Conservation (phyloP, 148 eudicot genomes). For the Talinum fruticosum region DNA sequence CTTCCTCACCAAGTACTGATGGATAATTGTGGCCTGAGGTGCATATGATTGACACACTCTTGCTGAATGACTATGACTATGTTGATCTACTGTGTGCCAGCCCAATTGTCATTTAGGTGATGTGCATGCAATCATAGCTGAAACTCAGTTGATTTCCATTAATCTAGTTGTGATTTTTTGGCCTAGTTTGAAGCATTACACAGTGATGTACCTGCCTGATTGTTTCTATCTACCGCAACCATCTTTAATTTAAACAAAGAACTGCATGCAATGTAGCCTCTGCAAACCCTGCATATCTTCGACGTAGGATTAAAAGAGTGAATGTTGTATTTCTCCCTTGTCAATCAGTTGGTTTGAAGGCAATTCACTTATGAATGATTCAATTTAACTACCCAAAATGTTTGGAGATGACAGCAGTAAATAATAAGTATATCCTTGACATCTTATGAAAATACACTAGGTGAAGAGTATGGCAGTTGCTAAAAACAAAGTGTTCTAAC, state of each 20-base stretch:
- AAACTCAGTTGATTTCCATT: neutral
- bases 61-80: neutral
- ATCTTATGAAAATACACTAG: neutral
- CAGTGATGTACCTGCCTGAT: no score
- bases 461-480: neutral
- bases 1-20: neutral
- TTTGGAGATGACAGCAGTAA: conserved; percentile 3
- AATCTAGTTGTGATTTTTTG: no score
- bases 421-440: neutral
- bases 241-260: neutral
- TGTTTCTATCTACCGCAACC: no score
- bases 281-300: neutral
- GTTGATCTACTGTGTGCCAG: no score
- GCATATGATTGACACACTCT: neutral
- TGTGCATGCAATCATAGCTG: neutral
- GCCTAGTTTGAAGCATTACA: neutral
- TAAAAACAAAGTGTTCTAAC: neutral
- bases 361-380: neutral
- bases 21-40: neutral
- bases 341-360: neutral
- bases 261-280: neutral
- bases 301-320: neutral
- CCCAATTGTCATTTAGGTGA: neutral
- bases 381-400: neutral
- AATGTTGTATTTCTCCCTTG: neutral